Conservation (phyloP, 495 filamentous ascomycete genomes). For the Penicillium macrosclerotiorum region DNA sequence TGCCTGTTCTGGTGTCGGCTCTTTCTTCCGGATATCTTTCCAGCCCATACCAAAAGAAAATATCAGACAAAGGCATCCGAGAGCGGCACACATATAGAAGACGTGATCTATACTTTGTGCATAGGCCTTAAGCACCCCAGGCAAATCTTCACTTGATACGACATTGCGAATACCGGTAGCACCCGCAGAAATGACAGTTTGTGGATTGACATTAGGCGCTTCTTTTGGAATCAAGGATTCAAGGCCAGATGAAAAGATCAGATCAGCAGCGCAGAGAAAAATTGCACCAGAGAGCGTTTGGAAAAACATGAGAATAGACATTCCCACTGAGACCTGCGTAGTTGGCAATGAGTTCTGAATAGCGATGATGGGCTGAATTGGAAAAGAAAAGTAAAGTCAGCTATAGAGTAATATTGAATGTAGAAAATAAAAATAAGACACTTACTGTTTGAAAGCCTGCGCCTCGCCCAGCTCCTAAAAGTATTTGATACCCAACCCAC, state of each 20-base stretch:
- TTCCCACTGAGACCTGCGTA: slow-evolving; percentile 47
- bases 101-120: slow-evolving; percentile 34
- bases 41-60: slow-evolving; percentile 51
- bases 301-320: slow-evolving; percentile 49
- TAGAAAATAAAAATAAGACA: no score
- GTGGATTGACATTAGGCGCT: slow-evolving; percentile 37
- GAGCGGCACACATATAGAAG: slow-evolving; percentile 39
- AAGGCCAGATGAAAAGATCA: slow-evolving; percentile 49
- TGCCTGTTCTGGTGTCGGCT: slow-evolving; percentile 14
- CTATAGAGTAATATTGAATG: neutral
- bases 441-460: slow-evolving; percentile 44
- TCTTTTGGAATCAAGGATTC: slow-evolving; percentile 26
- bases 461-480: slow-evolving; percentile 53
- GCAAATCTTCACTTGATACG: slow-evolving; percentile 23
- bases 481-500: slow-evolving; percentile 58
- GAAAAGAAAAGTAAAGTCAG: slow-evolving; percentile 1
- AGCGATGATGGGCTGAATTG: slow-evolving; percentile 44
- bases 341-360: slow-evolving; percentile 50
- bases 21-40: slow-evolving; percentile 51
- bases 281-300: slow-evolving; percentile 51
- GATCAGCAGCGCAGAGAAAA: slow-evolving; percentile 43
- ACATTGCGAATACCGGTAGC: slow-evolving; percentile 38
- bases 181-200: slow-evolving; percentile 37
- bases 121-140: slow-evolving; percentile 43
- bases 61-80: slow-evolving; percentile 24